phyloP scores from a whole-genome alignment of 768 basidiomycete genomes.

The Kwoniella mangroviensis region DNA sequence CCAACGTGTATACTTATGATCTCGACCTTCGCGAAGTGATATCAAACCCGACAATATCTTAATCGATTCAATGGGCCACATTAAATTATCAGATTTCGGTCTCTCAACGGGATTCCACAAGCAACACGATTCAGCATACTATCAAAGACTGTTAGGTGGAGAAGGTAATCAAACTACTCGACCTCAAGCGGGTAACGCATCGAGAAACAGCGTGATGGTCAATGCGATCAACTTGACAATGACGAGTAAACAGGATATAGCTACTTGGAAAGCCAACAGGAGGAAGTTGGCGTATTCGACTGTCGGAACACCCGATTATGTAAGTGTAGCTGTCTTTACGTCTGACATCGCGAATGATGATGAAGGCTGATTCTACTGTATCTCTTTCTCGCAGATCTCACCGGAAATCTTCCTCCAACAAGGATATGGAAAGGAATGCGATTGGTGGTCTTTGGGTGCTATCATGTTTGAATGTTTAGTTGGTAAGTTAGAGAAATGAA shows the following conservation, averaged over 20 bases:
- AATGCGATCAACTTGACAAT: conserved; percentile 97
- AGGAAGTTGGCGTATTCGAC: conserved; percentile 97
- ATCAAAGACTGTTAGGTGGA: conserved; percentile 83
- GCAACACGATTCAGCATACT: conserved; percentile 94
- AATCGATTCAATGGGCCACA: conserved; percentile 94
- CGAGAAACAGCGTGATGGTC: conserved; percentile 94
- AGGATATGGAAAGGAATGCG: conserved; percentile 98
- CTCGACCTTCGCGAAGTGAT: too few relatives aligned
- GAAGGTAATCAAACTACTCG: conserved; percentile 60
- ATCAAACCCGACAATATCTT: conserved; percentile 99
- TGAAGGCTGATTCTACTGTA: background rate
- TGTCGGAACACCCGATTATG: conserved; percentile 91
- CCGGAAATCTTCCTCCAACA: conserved; percentile 95
- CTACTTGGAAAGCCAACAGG: conserved; percentile 98
- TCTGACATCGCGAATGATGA: background rate
- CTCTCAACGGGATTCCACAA: conserved; percentile 99
- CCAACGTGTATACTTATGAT: too few relatives aligned
- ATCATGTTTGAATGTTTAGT: conserved; percentile 99
- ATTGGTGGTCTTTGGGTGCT: conserved; percentile 99
- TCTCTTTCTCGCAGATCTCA: conserved; percentile 65
- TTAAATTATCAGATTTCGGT: conserved; percentile 98
- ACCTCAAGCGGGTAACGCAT: conserved; percentile 41
- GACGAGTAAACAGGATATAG: conserved; percentile 79
- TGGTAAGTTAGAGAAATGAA: conserved; percentile 57
- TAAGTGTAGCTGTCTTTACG: conserved; percentile 29